Percentiles rank a stretch among this genome's conserved stretches.
Evolutionary conservation across 2,329 filamentous ascomycete species (phyloP).

Genomic region (Aspergillus texensis): DNA sequence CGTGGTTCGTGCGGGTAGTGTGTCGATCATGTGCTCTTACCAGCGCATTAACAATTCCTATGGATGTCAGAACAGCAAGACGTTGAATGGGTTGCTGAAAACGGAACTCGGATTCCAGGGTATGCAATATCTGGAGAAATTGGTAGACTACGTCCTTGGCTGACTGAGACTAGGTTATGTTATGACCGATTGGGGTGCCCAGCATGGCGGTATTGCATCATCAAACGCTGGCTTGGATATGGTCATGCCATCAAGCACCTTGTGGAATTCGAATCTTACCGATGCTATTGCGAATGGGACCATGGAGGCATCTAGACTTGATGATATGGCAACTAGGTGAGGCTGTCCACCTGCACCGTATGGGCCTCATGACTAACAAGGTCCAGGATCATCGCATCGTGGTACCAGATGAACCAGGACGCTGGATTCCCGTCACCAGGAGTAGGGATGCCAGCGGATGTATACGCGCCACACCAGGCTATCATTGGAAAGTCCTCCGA

Average conservation of each 20-base stretch:
- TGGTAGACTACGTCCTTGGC: not conserved
- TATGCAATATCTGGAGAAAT: not conserved
- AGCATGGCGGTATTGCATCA: conserved; percentile 56
- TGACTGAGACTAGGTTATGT: conserved; percentile 63
- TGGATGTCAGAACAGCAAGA: conserved; percentile 75
- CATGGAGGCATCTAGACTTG: conserved; percentile 54
- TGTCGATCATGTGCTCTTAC: conserved; percentile 62
- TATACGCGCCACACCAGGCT: conserved; percentile 18
- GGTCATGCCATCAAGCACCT: conserved; percentile 22
- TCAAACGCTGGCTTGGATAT: conserved; percentile 32
- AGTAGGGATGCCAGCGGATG: conserved; percentile 25
- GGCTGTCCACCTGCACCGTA: not conserved
- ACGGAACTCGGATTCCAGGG: conserved; percentile 72
- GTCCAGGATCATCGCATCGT: conserved; percentile 46
- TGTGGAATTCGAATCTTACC: conserved; percentile 45
- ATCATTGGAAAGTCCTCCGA: conserved; percentile 52
- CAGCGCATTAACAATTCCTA: conserved; percentile 77
- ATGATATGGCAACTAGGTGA: conserved; percentile 61
- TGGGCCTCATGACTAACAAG: not conserved
- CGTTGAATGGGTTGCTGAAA: conserved; percentile 76
- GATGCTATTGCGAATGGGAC: conserved; percentile 64
- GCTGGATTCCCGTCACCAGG: conserved; percentile 22
- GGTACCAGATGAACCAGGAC: conserved; percentile 41
- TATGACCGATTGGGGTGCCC: conserved; percentile 77
- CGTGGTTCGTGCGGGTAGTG: conserved; percentile 59